Evolutionary conservation across 2,329 filamentous ascomycete genomes (phyloP).

Genomic region (Rutstroemia sp.): DNA sequence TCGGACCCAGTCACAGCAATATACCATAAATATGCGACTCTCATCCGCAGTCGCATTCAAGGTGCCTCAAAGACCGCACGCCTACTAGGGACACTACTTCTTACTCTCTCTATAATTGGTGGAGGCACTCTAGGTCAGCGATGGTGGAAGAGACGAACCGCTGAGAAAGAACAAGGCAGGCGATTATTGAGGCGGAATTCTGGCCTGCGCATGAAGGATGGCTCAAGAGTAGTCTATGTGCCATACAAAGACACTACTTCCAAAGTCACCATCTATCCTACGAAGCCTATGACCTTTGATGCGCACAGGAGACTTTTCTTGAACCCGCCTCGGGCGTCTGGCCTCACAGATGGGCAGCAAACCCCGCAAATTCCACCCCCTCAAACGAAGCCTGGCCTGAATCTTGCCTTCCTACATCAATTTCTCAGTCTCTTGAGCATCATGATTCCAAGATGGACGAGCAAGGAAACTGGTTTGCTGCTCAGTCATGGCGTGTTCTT

Average conservation of each 20-base stretch:
- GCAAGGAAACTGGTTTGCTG: slow-evolving; percentile 88
- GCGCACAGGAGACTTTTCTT: slow-evolving; percentile 90
- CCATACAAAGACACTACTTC: slow-evolving; percentile 82
- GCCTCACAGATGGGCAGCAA: slow-evolving; percentile 58
- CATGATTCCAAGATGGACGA: slow-evolving; percentile 92
- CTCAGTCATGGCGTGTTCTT: slow-evolving; percentile 85
- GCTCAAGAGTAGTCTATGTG: slow-evolving; percentile 89
- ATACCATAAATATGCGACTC: slow-evolving; percentile 49
- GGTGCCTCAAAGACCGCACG: slow-evolving; percentile 63
- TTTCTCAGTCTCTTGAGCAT: slow-evolving; percentile 95
- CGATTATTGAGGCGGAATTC: slow-evolving; percentile 86
- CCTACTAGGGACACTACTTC: slow-evolving; percentile 66
- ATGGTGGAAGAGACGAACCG: slow-evolving; percentile 65
- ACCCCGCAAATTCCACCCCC: slow-evolving; percentile 67
- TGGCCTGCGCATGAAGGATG: slow-evolving; percentile 88
- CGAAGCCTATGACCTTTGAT: slow-evolving; percentile 90
- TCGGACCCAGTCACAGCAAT: slow-evolving; percentile 62
- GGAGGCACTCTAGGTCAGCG: slow-evolving; percentile 70
- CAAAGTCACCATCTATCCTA: slow-evolving; percentile 85
- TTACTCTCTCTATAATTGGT: slow-evolving; percentile 72
- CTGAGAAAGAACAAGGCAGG: slow-evolving; percentile 75
- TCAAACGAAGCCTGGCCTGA: slow-evolving; percentile 88
- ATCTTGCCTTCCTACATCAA: slow-evolving; percentile 92
- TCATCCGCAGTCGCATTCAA: slow-evolving; percentile 48
- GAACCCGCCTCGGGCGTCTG: slow-evolving; percentile 78